These are phyloP conservation scores for Aspergillus bertholletiae DNA, from an alignment of 495 filamentous ascomycete species.

Conservation along the genomic window DNA sequence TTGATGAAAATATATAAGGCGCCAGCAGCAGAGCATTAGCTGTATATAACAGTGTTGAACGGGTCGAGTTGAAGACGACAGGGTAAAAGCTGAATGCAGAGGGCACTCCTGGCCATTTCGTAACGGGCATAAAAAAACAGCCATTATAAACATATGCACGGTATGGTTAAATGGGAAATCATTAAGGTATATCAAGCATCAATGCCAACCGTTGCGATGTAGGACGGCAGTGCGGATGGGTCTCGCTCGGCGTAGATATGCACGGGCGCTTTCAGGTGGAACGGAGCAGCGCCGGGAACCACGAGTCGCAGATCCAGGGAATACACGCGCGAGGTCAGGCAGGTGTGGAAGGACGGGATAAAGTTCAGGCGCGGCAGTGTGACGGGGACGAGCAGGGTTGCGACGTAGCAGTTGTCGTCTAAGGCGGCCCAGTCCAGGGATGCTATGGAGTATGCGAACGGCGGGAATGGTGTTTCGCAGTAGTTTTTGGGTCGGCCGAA, in stretches of 20 bases:
- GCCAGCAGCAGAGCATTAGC: too few species aligned
- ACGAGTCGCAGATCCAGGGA: slow-evolving; percentile 53
- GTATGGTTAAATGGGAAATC: not conserved
- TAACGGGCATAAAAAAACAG: not conserved
- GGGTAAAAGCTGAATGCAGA: too few species aligned
- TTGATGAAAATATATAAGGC: too few species aligned
- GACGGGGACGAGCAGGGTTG: slow-evolving; percentile 60
- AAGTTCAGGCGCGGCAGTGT: slow-evolving; percentile 54
- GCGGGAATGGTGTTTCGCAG: slow-evolving; percentile 1
- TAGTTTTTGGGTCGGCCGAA: slow-evolving; percentile 10
- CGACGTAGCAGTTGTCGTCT: slow-evolving; percentile 41
- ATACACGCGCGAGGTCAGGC: slow-evolving; percentile 68
- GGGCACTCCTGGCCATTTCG: too few species aligned
- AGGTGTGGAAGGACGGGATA: slow-evolving; percentile 71
- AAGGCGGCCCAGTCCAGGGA: slow-evolving; percentile 4
- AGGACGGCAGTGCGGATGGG: slow-evolving; percentile 5
- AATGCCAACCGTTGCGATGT: slow-evolving; percentile 2
- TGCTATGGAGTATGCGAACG: slow-evolving; percentile 2
- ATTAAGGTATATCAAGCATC: not conserved
- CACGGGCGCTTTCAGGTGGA: not conserved
- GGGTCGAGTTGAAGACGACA: too few species aligned
- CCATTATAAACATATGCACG: not conserved
- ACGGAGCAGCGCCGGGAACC: slow-evolving; percentile 24
- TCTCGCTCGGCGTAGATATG: slow-evolving; percentile 4
- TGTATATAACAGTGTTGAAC: too few species aligned